Percentiles rank a stretch among this genome's conserved stretches.
Conservation (phyloP, 192 early-diverging fungal species). For the Linnemannia elongata region DNA sequence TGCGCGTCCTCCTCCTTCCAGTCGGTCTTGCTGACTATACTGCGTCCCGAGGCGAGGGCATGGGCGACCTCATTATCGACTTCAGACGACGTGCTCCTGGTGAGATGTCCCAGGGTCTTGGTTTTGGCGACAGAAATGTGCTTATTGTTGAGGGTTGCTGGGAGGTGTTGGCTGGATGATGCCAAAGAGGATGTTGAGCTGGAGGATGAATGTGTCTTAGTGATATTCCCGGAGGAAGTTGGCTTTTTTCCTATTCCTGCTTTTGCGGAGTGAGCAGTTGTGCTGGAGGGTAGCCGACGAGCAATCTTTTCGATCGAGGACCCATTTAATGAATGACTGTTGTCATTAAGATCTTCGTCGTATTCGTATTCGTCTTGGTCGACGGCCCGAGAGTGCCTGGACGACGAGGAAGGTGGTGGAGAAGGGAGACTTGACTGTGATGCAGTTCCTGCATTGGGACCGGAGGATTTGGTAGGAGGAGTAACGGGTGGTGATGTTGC, state of each 20-base stretch:
- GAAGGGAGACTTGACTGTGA: constrained; percentile 37
- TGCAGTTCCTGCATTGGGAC: constrained; percentile 21
- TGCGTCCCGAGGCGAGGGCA: constrained; percentile 51
- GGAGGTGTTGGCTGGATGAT: constrained; percentile 1
- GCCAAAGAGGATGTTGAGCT: constrained; percentile 39
- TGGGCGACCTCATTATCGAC: constrained; percentile 51
- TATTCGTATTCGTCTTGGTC: constrained; percentile 5
- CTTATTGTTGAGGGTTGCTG: constrained; percentile 29
- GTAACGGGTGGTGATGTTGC: constrained; percentile 31
- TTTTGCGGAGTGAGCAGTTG: not conserved
- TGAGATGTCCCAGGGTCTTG: constrained; percentile 42
- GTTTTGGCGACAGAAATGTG: constrained; percentile 39
- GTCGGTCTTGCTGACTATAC: constrained; percentile 52
- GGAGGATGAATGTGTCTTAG: constrained; percentile 36
- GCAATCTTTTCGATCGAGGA: constrained; percentile 26
- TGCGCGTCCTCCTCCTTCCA: constrained; percentile 57
- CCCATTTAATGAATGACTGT: not conserved
- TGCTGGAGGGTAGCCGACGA: constrained; percentile 15
- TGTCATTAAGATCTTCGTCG: constrained; percentile 6
- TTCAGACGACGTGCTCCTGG: constrained; percentile 51
- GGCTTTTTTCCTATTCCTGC: not conserved
- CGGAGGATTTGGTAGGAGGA: constrained; percentile 38
- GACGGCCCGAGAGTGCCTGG: constrained; percentile 8
- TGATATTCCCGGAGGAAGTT: not conserved
- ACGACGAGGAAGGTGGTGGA: constrained; percentile 47